These are phyloP conservation scores for Amauroascus verrucosus DNA, from an alignment of 2,329 filamentous ascomycete species.

Conservation along the genomic window DNA sequence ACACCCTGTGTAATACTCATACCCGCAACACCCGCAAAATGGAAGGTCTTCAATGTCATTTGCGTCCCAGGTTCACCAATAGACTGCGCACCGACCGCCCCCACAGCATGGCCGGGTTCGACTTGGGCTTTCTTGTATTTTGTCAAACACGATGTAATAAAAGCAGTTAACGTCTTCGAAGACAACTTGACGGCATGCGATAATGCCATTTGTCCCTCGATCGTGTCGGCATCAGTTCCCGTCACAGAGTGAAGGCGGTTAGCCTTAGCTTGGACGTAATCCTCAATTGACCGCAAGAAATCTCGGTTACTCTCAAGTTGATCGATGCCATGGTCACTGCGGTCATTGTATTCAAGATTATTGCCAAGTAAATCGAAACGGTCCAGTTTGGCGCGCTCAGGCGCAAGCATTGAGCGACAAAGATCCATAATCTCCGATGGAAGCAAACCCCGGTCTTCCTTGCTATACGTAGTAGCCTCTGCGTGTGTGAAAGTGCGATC, in stretches of 20 bases:
- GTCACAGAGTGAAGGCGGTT: slow-evolving; percentile 43
- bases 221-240: slow-evolving; percentile 26
- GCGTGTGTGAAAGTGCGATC: slow-evolving; percentile 79
- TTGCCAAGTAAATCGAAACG: slow-evolving; percentile 53
- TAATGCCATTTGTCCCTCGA: slow-evolving; percentile 28
- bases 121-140: slow-evolving; percentile 89
- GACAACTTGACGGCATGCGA: slow-evolving; percentile 81
- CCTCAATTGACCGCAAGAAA: slow-evolving; percentile 69
- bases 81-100: slow-evolving; percentile 90
- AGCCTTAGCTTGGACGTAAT: slow-evolving; percentile 57
- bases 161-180: slow-evolving; percentile 57
- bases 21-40: slow-evolving; percentile 98
- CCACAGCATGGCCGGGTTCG: slow-evolving; percentile 90
- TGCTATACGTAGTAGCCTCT: slow-evolving; percentile 66
- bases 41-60: slow-evolving; percentile 99
- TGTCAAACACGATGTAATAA: slow-evolving; percentile 70
- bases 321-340: slow-evolving; percentile 57
- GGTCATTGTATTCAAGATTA: slow-evolving; percentile 58
- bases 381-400: slow-evolving; percentile 55
- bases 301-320: slow-evolving; percentile 72
- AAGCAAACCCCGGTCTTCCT: slow-evolving; percentile 60
- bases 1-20: slow-evolving; percentile 99
- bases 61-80: slow-evolving; percentile 97
- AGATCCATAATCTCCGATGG: slow-evolving; percentile 62
- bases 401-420: slow-evolving; percentile 57